These are phyloP conservation scores for Yamadazyma diddensiae DNA, from an alignment of 1,139 yeast species.

Conservation along the genomic window DNA sequence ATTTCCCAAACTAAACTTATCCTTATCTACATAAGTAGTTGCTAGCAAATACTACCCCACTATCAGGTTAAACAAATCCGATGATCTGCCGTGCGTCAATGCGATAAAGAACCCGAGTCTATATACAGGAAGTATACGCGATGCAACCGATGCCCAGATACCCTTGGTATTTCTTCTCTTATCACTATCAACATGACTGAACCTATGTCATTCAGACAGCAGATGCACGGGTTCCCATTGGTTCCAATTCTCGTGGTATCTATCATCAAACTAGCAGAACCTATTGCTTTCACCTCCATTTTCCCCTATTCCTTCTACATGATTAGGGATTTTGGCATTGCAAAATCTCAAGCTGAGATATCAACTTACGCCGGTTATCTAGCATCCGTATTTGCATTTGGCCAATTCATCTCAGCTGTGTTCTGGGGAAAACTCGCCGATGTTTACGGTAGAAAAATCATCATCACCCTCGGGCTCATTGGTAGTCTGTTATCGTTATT, in stretches of 20 bases:
- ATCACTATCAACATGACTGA: background rate
- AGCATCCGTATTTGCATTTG: constrained; percentile 52
- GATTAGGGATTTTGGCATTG: constrained; percentile 54
- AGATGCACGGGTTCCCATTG: constrained; percentile 41
- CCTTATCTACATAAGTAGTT: too few species aligned
- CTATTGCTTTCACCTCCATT: constrained; percentile 58
- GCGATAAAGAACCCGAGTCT: too few species aligned
- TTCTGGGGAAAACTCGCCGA: constrained; percentile 61
- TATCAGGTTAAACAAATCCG: too few species aligned
- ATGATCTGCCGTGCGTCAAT: too few species aligned
- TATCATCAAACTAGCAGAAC: constrained; percentile 52
- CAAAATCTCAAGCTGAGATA: constrained; percentile 47
- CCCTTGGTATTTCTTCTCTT: background rate
- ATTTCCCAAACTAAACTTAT: too few species aligned
- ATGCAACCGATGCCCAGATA: too few species aligned
- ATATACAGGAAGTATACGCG: too few species aligned
- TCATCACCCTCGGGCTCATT: constrained; percentile 45
- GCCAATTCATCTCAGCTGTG: constrained; percentile 52
- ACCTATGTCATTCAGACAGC: constrained; percentile 11
- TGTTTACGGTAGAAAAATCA: constrained; percentile 51
- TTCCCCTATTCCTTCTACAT: constrained; percentile 64
- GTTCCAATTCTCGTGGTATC: constrained; percentile 45
- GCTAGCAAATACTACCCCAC: too few species aligned
- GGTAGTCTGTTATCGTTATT: constrained; percentile 51
- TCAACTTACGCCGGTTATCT: constrained; percentile 57